phyloP scores from a whole-genome alignment of 805 yeast genomes.

The Yarrowia deformans region DNA sequence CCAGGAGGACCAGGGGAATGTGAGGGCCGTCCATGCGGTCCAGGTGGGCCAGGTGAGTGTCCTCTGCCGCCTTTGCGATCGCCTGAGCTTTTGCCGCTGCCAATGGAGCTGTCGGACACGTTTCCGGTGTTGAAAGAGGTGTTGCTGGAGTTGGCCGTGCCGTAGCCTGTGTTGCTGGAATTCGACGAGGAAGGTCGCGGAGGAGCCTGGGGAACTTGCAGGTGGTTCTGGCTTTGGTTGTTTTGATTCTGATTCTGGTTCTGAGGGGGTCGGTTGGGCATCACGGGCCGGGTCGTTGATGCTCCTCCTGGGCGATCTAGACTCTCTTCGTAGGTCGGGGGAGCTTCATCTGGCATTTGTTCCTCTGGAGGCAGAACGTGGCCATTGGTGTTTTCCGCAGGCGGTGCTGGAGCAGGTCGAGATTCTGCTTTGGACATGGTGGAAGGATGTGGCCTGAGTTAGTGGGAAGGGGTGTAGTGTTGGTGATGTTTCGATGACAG shows the following conservation, averaged over 20 bases:
- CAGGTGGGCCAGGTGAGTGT: constrained; percentile 13
- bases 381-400: not conserved
- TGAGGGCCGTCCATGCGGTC: constrained; percentile 10
- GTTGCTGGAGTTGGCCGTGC: constrained; percentile 4
- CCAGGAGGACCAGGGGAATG: constrained; percentile 3
- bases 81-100: not conserved
- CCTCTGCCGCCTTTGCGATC: not conserved
- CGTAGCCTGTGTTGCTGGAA: not conserved
- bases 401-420: not conserved
- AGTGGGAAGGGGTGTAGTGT: not conserved
- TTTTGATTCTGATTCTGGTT: not conserved
- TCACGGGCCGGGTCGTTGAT: not conserved
- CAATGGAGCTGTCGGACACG: not conserved
- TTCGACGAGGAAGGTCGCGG: constrained; percentile 4
- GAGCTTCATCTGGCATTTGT: constrained; percentile 12
- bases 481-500: too few species aligned
- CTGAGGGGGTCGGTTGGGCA: not conserved
- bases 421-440: constrained; percentile 10
- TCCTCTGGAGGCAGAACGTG: constrained; percentile 34
- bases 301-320: constrained; percentile 18
- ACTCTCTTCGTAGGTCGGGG: constrained; percentile 17
- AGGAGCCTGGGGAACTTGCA: constrained; percentile 1
- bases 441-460: not conserved
- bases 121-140: not conserved
- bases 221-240: not conserved